Conservation (phyloP, 208 protist genomes). For the Acanthamoeba triangularis region DNA sequence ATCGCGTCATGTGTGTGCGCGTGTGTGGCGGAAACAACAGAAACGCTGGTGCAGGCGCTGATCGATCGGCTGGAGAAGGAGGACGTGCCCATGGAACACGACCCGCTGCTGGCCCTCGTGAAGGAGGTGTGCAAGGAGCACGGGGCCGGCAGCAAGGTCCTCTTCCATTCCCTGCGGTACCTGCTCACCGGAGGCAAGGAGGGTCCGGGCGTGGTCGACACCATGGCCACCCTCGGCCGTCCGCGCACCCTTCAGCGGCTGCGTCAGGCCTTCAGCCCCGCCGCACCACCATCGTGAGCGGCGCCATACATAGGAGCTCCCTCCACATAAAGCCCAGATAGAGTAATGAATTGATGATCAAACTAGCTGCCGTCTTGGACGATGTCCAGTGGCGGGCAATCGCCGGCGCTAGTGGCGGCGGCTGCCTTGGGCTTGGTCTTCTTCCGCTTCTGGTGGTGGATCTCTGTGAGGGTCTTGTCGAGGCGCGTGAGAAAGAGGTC, state of each 20-base stretch:
- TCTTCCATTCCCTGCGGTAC: conserved; percentile 63
- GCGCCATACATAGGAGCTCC: too few species aligned
- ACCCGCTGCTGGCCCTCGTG: conserved; percentile 28
- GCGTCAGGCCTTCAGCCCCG: neutral
- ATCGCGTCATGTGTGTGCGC: neutral
- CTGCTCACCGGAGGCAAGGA: conserved; percentile 33
- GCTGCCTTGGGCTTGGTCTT: too few species aligned
- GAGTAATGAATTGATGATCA: too few species aligned
- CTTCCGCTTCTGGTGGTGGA: too few species aligned
- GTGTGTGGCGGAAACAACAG: neutral
- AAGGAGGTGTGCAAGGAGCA: conserved; percentile 52
- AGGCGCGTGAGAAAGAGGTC: conserved; percentile 63
- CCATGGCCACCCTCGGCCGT: conserved; percentile 43
- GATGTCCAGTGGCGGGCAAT: too few species aligned
- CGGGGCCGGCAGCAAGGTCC: conserved; percentile 16
- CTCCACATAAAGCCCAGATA: too few species aligned
- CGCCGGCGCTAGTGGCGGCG: too few species aligned
- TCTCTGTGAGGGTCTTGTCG: neutral
- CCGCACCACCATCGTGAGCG: neutral
- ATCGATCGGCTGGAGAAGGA: neutral
- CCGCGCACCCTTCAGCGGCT: neutral
- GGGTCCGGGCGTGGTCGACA: conserved; percentile 53
- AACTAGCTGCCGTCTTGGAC: too few species aligned
- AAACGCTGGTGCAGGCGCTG: neutral
- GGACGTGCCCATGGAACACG: conserved; percentile 60